Evolutionary conservation across 495 filamentous ascomycete genomes (phyloP).

Genomic region (Annulohypoxylon moriforme): DNA sequence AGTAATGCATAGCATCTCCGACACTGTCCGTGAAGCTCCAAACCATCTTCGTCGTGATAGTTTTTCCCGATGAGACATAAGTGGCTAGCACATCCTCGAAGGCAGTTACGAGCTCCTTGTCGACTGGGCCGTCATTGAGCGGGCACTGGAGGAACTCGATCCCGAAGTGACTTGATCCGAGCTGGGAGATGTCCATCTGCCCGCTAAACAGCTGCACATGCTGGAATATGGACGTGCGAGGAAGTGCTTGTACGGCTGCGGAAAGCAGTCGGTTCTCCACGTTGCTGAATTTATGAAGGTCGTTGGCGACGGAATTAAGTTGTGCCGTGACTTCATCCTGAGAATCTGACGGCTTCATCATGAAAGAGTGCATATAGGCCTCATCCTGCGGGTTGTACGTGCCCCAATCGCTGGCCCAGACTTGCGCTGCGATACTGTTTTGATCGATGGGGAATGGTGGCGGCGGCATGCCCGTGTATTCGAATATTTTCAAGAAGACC

Average conservation of each 20-base stretch:
- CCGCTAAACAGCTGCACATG: neutral
- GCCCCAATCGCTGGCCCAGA: neutral
- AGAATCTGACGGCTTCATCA: neutral
- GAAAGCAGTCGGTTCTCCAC: neutral
- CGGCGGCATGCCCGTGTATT: neutral
- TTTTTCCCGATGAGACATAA: neutral
- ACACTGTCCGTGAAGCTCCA: neutral
- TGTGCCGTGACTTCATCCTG: neutral
- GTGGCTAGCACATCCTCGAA: neutral
- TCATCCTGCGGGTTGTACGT: neutral
- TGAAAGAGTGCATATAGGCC: neutral
- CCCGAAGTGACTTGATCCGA: neutral
- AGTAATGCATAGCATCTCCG: neutral
- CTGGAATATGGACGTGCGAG: neutral
- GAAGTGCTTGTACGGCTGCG: neutral
- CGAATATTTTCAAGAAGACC: neutral
- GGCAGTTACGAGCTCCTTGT: neutral
- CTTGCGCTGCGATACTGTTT: neutral
- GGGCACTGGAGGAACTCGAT: neutral
- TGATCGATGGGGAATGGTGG: neutral
- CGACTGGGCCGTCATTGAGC: neutral
- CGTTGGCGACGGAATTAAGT: neutral
- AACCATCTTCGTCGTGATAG: neutral
- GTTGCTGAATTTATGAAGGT: neutral
- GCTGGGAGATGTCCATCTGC: neutral